Evolutionary conservation across 805 yeast species (phyloP).

Genomic region (Scheffersomyces coipomensis): DNA sequence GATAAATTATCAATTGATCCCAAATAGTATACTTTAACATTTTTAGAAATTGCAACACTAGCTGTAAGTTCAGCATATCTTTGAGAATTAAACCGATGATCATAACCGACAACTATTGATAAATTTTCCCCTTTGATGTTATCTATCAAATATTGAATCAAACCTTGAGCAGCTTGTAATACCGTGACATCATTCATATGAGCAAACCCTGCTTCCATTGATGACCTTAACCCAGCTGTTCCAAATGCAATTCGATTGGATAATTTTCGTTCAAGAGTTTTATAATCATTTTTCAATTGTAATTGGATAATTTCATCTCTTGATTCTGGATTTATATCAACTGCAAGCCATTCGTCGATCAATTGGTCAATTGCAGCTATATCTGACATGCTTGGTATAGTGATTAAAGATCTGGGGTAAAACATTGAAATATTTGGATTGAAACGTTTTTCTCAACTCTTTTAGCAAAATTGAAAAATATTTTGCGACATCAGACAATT

Average conservation of each 20-base stretch:
- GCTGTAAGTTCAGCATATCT: slow-evolving; percentile 80
- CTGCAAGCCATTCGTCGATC: slow-evolving; percentile 33
- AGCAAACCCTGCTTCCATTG: slow-evolving; percentile 88
- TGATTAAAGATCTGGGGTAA: not conserved
- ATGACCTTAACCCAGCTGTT: slow-evolving; percentile 87
- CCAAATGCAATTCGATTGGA: slow-evolving; percentile 75
- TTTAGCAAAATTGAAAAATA: no score
- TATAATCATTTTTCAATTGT: slow-evolving; percentile 31
- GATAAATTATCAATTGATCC: slow-evolving; percentile 41
- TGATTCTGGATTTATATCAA: slow-evolving; percentile 45
- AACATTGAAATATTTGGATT: not conserved
- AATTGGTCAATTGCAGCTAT: slow-evolving; percentile 17
- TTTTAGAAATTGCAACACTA: slow-evolving; percentile 63
- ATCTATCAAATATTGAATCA: slow-evolving; percentile 49
- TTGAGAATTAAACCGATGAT: slow-evolving; percentile 80
- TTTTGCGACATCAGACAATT: no score
- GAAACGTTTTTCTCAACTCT: no score
- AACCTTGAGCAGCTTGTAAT: slow-evolving; percentile 85
- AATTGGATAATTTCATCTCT: slow-evolving; percentile 54
- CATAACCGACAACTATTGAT: slow-evolving; percentile 81
- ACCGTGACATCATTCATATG: slow-evolving; percentile 89
- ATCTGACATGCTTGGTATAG: not conserved
- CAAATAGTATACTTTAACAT: slow-evolving; percentile 67
- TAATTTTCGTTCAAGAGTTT: slow-evolving; percentile 51
- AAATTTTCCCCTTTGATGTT: slow-evolving; percentile 5